These are phyloP conservation scores for Lagenaria siceraria DNA, from an alignment of 306 rosid genomes.

Conservation along the genomic window DNA sequence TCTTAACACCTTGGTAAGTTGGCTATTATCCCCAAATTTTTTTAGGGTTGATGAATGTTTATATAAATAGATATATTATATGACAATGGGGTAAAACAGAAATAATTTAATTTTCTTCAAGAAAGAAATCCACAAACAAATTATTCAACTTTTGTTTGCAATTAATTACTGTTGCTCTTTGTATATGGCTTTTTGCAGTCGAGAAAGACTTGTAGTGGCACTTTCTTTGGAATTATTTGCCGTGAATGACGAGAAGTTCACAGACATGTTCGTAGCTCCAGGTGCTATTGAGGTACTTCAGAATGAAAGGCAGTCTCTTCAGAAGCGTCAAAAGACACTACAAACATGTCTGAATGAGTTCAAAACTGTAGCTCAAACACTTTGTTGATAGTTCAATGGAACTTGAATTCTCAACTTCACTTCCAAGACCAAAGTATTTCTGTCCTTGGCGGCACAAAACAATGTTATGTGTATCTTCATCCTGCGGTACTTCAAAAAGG, in stretches of 20 bases:
- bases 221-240: conserved; percentile 83
- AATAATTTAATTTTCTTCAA: neutral
- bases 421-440: conserved; percentile 7
- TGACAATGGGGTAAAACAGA: neutral
- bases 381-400: conserved; percentile 28
- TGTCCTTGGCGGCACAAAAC: neutral
- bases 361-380: conserved; percentile 56
- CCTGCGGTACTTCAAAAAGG: conserved; percentile 46
- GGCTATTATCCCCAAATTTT: neutral
- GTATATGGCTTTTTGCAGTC: conserved; percentile 33
- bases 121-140: neutral
- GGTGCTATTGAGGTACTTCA: conserved; percentile 66
- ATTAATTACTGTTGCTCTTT: neutral
- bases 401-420: conserved; percentile 8
- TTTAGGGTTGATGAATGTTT: neutral
- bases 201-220: conserved; percentile 70
- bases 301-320: conserved; percentile 55
- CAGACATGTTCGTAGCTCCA: conserved; percentile 95
- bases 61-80: neutral
- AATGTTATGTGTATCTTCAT: neutral
- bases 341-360: conserved; percentile 84
- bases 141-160: neutral
- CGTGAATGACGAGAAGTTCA: conserved; percentile 79
- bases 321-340: conserved; percentile 74
- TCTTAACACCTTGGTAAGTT: conserved; percentile 81